Conservation (phyloP, 371 early-diverging fungal genomes). For the Chytridium lagenaria region DNA sequence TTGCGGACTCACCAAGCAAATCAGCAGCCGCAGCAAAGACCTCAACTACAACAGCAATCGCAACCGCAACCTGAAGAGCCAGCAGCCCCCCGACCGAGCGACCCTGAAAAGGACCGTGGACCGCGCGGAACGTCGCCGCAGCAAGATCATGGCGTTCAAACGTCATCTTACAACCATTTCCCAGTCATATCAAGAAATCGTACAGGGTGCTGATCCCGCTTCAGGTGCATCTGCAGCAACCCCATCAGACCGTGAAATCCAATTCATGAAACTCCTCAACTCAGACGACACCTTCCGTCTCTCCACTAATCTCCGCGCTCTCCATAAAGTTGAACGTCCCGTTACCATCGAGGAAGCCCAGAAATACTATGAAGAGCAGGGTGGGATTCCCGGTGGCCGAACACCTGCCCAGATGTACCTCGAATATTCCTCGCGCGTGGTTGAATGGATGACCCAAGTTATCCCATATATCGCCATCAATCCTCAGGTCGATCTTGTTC, state of each 20-base stretch:
- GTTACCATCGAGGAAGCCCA: constrained; percentile 33
- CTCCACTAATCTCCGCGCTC: constrained; percentile 37
- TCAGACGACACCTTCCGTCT: constrained; percentile 50
- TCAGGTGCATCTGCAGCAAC: constrained; percentile 10
- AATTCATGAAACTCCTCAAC: constrained; percentile 55
- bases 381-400: constrained; percentile 33
- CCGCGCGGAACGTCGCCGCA: constrained; percentile 24
- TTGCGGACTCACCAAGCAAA: neutral
- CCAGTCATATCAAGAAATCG: constrained; percentile 32
- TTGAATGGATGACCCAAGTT: constrained; percentile 39
- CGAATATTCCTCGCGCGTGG: constrained; percentile 49
- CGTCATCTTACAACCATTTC: constrained; percentile 31
- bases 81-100: neutral
- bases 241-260: constrained; percentile 45
- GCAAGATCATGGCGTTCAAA: constrained; percentile 35
- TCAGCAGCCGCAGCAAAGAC: neutral
- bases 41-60: too few species aligned
- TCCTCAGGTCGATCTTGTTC: constrained; percentile 38
- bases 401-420: constrained; percentile 44
- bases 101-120: constrained; percentile 13
- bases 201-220: constrained; percentile 22
- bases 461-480: constrained; percentile 10
- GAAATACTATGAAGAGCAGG: constrained; percentile 28
- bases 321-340: constrained; percentile 34
- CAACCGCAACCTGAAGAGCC: too few species aligned